Base-by-base conservation (phyloP, 441 rosid species). In the Breynia disticha region DNA sequence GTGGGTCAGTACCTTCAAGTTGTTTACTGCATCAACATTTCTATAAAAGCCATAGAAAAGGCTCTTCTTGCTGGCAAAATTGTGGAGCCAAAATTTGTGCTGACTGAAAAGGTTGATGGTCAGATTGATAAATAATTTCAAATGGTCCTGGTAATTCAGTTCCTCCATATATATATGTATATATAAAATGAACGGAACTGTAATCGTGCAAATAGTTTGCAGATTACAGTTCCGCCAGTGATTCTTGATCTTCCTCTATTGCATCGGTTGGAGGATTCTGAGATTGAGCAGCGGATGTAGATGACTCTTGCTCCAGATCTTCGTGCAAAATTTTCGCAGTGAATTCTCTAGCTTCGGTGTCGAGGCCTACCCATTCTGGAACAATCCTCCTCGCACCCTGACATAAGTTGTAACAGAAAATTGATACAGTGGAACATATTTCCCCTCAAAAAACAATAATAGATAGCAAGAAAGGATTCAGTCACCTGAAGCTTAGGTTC, bases 321-420 rank as follows among this genome's bases (percentile, higher is more conserved):
- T 87, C 96, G 19, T 94, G 89, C 18, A 79, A 74, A 46, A 93
- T 74, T 77, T 76, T 83, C 2, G 87, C 81, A 22, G 97, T 85
- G 76, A 94, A 83, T 49, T 43, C 67, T 37, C 90, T 69, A 21
- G 95, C 96, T 61, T 94, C 97, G 0, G 68, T 59, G 71, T 94
- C 99, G 0, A 90, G 86, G 64, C 76, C 76, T 0, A 82, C 68
- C 99, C 97, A 89, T 70, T 87, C 99, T 0, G 89, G 60, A 59
- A 90, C 82, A 35, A 90, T 90, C 72, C 99, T 74, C 72, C 79
- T 75, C n/a, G 97, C 99, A 57, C 97, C 96, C 97, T 93, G 79
- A 22, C 59, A 20, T 43, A 37, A 48, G 37, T 7, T 20, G 24
- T 22, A 54, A 48, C 8, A 11, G 28, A 11, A 19, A 44, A 19